Percentiles rank a stretch among this genome's conserved stretches.
Conservation (phyloP, 2,329 filamentous ascomycete species). For the Ophiocordyceps camponoti-saundersi region DNA sequence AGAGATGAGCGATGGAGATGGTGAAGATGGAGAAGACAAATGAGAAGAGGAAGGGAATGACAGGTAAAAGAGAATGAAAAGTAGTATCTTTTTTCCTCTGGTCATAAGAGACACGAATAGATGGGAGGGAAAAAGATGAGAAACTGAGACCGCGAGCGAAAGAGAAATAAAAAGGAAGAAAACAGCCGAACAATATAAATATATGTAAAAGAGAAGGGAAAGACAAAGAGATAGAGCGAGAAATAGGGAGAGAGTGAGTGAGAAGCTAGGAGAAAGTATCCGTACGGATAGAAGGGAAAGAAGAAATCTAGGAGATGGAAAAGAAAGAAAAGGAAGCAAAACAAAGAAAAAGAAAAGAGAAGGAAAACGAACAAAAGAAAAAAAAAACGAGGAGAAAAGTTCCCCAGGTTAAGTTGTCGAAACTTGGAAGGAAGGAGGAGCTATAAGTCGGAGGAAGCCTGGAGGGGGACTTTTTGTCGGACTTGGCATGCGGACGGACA, state of each 20-base stretch:
- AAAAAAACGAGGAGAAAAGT: no score
- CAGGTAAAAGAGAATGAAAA: neutral
- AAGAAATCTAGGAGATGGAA: neutral
- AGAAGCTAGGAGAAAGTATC: neutral
- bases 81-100: no score
- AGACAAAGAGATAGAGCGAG: neutral
- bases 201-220: no score
- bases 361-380: no score
- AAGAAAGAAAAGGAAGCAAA: neutral
- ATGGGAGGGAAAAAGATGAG: neutral
- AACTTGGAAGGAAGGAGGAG: no score
- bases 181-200: neutral
- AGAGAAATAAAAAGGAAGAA: no score
- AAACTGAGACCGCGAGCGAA: no score
- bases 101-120: neutral
- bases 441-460: no score
- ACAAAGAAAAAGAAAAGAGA: neutral
- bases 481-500: neutral
- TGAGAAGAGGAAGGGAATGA: neutral
- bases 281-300: neutral
- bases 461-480: neutral
- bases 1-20: no score
- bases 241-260: neutral
- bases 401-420: no score
- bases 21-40: neutral